A percentile compares a stretch with the other conserved stretches of the same genome.
Conservation (phyloP, 2,329 filamentous ascomycete species). For the Colletotrichum tropicale region DNA sequence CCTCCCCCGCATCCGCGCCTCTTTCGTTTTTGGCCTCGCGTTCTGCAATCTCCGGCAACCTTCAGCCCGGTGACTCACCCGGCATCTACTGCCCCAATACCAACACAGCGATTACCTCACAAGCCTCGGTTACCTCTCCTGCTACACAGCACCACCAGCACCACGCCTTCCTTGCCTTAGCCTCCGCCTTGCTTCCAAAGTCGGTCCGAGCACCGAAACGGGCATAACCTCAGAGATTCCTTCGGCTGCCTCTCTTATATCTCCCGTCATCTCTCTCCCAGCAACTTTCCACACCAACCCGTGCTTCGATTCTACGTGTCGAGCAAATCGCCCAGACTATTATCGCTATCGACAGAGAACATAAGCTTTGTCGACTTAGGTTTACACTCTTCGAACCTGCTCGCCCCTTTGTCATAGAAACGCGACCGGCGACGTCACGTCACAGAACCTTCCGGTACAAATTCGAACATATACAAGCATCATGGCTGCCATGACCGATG, state of each 20-base stretch:
- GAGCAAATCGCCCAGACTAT: background rate
- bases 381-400: background rate
- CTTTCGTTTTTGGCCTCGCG: background rate
- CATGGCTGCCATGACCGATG: slow-evolving; percentile 29
- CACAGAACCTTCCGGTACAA: background rate
- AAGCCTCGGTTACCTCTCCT: background rate
- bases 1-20: background rate
- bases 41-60: background rate
- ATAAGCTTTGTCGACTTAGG: background rate
- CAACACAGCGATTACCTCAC: background rate
- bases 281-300: background rate
- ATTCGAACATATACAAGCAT: background rate
- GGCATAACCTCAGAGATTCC: background rate
- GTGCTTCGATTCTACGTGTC: background rate
- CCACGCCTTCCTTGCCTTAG: background rate
- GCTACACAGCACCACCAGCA: background rate
- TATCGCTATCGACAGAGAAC: background rate
- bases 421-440: no score
- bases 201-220: background rate
- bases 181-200: background rate
- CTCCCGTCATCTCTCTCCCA: background rate
- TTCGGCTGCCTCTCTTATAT: background rate
- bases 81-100: background rate
- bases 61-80: slow-evolving; percentile 12
- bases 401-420: background rate